phyloP scores from a whole-genome alignment of 108 stramenopile species.

The Pseudonitzschia pungens region DNA sequence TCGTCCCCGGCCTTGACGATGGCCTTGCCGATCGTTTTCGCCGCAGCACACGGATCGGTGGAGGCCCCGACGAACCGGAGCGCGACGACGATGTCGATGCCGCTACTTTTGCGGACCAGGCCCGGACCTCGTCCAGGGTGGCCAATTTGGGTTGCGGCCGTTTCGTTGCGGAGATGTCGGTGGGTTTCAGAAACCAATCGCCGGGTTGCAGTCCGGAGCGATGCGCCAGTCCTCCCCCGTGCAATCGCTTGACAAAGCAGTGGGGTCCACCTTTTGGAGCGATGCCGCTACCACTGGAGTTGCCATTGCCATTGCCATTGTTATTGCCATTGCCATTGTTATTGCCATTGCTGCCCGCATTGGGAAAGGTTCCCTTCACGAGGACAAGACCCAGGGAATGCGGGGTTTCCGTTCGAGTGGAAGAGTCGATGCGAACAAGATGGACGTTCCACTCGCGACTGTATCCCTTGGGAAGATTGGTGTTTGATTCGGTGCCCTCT shows the following conservation, averaged over 20 bases:
- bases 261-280: background rate
- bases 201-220: background rate
- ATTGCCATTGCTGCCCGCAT: background rate
- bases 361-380: background rate
- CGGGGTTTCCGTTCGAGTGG: background rate
- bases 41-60: no score
- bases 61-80: no score
- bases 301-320: background rate
- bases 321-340: background rate
- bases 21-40: background rate
- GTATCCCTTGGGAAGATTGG: background rate
- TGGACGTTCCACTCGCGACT: background rate
- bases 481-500: background rate
- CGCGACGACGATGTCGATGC: constrained; percentile 8
- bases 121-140: constrained; percentile 21
- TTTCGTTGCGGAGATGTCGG: background rate
- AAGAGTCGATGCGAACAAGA: constrained; percentile 6
- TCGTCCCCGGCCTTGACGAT: constrained; percentile 12
- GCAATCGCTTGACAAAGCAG: background rate
- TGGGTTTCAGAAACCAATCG: constrained; percentile 6
- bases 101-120: constrained; percentile 13
- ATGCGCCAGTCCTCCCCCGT: background rate
- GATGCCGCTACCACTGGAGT: background rate
- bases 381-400: background rate
- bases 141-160: constrained; percentile 7